These are phyloP conservation scores for Fusarium musae DNA, from an alignment of 2,329 filamentous ascomycete genomes.

Conservation along the genomic window DNA sequence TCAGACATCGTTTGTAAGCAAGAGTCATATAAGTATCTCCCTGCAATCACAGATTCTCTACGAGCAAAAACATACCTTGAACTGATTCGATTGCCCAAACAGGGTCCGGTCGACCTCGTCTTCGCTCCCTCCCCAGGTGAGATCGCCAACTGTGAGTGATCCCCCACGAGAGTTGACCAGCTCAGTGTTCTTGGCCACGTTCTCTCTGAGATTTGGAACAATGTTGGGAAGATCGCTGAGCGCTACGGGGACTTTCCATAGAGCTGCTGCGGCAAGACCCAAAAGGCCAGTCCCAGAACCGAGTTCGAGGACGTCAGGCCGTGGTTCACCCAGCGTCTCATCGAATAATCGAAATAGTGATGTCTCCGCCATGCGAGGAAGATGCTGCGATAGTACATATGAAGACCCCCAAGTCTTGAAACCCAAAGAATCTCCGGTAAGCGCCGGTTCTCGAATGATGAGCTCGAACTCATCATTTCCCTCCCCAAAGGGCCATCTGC, in stretches of 20 bases:
- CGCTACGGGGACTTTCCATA: slow-evolving; percentile 73
- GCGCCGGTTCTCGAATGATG: slow-evolving; percentile 82
- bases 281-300: slow-evolving; percentile 93
- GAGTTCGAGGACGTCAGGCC: slow-evolving; percentile 73
- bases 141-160: slow-evolving; percentile 67
- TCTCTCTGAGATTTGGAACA: slow-evolving; percentile 80
- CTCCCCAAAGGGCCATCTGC: slow-evolving; percentile 63
- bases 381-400: slow-evolving; percentile 81
- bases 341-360: slow-evolving; percentile 60
- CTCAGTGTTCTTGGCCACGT: slow-evolving; percentile 72
- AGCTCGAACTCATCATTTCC: slow-evolving; percentile 66
- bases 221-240: slow-evolving; percentile 90
- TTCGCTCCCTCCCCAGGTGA: slow-evolving; percentile 77
- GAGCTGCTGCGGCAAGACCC: slow-evolving; percentile 82
- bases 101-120: slow-evolving; percentile 57
- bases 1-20: slow-evolving; percentile 20
- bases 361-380: slow-evolving; percentile 61
- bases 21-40: slow-evolving; percentile 8
- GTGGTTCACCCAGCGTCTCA: slow-evolving; percentile 46
- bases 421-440: slow-evolving; percentile 89
- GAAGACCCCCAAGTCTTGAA: slow-evolving; percentile 97
- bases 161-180: slow-evolving; percentile 67
- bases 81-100: slow-evolving; percentile 60
- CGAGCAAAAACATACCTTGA: slow-evolving; percentile 55
- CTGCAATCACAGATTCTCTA: slow-evolving; percentile 17